Percentiles rank a stretch among this genome's conserved stretches.
phyloP scores from a whole-genome alignment of 768 basidiomycete species.

The Postia placenta region DNA sequence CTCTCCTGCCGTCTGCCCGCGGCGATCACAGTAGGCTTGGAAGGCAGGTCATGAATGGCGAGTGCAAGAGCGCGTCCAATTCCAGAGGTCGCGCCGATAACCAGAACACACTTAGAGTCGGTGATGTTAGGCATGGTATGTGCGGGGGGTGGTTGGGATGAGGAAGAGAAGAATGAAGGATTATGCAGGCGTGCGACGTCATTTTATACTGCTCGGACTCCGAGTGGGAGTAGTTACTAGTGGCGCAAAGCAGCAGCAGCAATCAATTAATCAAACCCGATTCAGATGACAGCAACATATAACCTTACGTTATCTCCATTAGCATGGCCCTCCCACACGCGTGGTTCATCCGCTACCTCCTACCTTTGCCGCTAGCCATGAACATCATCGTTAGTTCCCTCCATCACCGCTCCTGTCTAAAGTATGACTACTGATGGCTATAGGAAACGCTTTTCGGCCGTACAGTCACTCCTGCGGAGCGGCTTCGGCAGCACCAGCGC shows the following conservation, averaged over 20 bases:
- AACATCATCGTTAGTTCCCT: slow-evolving; percentile 63
- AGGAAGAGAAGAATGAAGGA: no score
- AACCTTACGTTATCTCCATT: no score
- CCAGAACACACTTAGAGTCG: slow-evolving; percentile 43
- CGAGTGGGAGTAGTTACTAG: no score
- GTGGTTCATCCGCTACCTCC: no score
- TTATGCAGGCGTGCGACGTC: no score
- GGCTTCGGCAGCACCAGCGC: slow-evolving; percentile 94
- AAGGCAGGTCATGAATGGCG: slow-evolving; percentile 39
- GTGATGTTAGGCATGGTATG: slow-evolving; percentile 28
- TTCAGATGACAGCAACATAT: no score
- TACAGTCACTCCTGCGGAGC: slow-evolving; percentile 92
- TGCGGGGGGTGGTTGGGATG: no score
- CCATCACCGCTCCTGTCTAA: slow-evolving; percentile 1
- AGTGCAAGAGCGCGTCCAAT: slow-evolving; percentile 53
- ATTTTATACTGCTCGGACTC: no score
- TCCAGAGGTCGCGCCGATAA: slow-evolving; percentile 54
- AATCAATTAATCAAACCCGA: no score
- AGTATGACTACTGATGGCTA: slow-evolving; percentile 6
- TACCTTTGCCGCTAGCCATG: slow-evolving; percentile 34
- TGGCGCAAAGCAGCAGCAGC: no score
- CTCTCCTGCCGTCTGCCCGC: slow-evolving; percentile 47
- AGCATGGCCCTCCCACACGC: no score
- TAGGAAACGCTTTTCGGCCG: slow-evolving; percentile 96
- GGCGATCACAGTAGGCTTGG: slow-evolving; percentile 44